phyloP scores from a whole-genome alignment of 176 grass and related monocot genomes.

The Eragrostis curvula region DNA sequence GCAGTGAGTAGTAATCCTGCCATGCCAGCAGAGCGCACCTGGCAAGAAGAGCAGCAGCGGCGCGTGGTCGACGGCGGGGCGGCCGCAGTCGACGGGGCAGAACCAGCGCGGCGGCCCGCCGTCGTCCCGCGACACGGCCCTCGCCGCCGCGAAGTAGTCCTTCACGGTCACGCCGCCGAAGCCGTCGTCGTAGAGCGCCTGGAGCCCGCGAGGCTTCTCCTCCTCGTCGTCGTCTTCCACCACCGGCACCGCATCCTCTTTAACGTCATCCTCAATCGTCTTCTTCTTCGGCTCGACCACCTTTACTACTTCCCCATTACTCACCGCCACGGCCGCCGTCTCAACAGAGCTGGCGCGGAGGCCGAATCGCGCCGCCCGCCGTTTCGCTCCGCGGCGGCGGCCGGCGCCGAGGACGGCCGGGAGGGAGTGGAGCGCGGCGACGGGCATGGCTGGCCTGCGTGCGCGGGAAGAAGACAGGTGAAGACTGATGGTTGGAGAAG shows the following conservation, averaged over 20 bases:
- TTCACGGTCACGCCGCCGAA: conserved; percentile 73
- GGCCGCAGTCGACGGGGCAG: conserved; percentile 71
- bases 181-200: conserved; percentile 78
- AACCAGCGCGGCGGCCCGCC: conserved; percentile 89
- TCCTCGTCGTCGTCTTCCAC: background rate
- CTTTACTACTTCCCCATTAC: background rate
- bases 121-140: conserved; percentile 60
- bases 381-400: background rate
- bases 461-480: background rate
- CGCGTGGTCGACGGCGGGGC: conserved; percentile 50
- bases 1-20: background rate
- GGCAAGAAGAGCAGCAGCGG: conserved; percentile 92
- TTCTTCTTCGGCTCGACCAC: background rate
- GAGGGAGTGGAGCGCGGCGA: conserved; percentile 29
- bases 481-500: background rate
- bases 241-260: background rate
- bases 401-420: conserved; percentile 12
- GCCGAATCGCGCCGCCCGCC: background rate
- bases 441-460: conserved; percentile 9
- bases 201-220: conserved; percentile 13
- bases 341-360: conserved; percentile 33
- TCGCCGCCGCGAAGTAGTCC: conserved; percentile 80
- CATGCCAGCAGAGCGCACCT: conserved; percentile 40
- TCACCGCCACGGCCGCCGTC: background rate
- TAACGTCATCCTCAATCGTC: background rate